phyloP scores from a whole-genome alignment of 2,329 filamentous ascomycete species.

The Ceratocystis colombiana region DNA sequence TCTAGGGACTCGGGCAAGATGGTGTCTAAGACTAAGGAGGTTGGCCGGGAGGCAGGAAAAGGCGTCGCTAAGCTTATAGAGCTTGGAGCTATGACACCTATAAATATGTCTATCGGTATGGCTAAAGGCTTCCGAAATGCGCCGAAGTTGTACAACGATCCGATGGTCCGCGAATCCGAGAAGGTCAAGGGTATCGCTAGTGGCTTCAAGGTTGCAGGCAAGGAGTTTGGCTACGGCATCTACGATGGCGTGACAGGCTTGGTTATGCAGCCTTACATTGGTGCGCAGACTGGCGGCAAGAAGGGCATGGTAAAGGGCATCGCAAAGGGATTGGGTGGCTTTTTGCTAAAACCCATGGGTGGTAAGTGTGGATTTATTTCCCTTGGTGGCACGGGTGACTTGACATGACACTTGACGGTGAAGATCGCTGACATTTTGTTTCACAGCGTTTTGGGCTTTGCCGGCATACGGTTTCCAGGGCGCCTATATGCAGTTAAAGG shows the following conservation, averaged over 20 bases:
- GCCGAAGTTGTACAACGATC: constrained; percentile 74
- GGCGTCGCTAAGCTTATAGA: constrained; percentile 62
- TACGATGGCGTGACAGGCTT: constrained; percentile 75
- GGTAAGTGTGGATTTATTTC: constrained; percentile 41
- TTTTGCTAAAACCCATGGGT: constrained; percentile 68
- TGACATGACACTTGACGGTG: background rate
- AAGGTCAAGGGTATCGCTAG: constrained; percentile 69
- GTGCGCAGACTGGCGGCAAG: constrained; percentile 39
- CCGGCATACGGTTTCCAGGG: constrained; percentile 79
- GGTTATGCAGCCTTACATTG: constrained; percentile 65
- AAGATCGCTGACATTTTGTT: constrained; percentile 9
- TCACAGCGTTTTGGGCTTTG: constrained; percentile 24
- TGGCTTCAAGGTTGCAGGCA: constrained; percentile 66
- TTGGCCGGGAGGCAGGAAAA: constrained; percentile 39
- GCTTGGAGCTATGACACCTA: constrained; percentile 67
- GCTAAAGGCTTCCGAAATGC: constrained; percentile 83
- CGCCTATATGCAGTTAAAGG: constrained; percentile 65
- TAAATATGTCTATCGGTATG: constrained; percentile 74
- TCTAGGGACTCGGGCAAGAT: background rate
- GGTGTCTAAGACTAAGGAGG: constrained; percentile 29
- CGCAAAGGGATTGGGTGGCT: constrained; percentile 71
- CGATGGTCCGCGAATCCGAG: constrained; percentile 65
- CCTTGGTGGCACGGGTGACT: background rate
- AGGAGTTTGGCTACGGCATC: constrained; percentile 65
- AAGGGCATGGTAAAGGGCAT: constrained; percentile 65